A percentile compares a stretch with the other conserved stretches of the same genome.
phyloP scores from a whole-genome alignment of 2,329 filamentous ascomycete genomes.

The Aspergillus sp. region DNA sequence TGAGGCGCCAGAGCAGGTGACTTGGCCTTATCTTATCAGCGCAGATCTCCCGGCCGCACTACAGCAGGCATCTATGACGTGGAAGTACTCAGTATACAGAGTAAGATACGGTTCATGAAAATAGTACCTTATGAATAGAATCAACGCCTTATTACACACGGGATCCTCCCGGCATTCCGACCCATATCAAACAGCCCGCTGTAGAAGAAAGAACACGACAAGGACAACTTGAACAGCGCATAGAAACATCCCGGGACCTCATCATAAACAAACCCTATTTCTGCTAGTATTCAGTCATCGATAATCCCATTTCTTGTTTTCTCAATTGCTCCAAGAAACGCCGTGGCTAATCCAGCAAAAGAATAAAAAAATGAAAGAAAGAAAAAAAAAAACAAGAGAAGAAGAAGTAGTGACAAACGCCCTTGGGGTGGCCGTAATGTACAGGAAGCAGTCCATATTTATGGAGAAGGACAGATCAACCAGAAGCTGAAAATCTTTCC shows the following conservation, averaged over 20 bases:
- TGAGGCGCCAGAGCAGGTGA: background rate
- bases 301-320: background rate
- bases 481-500: conserved; percentile 11
- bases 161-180: too few relatives aligned
- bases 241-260: too few relatives aligned
- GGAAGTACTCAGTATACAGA: too few relatives aligned
- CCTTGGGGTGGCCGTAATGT: conserved; percentile 12
- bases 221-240: conserved; percentile 6
- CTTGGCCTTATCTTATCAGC: too few relatives aligned
- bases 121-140: too few relatives aligned
- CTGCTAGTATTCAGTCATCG: background rate
- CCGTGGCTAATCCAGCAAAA: conserved; percentile 11
- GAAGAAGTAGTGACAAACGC: conserved; percentile 3
- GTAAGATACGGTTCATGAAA: too few relatives aligned
- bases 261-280: background rate
- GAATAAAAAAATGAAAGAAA: conserved; percentile 1
- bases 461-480: conserved; percentile 14
- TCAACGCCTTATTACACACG: too few relatives aligned
- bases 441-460: conserved; percentile 18
- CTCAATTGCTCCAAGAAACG: conserved; percentile 8
- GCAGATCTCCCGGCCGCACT: too few relatives aligned
- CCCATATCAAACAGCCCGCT: too few relatives aligned
- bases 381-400: conserved; percentile 3
- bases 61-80: too few relatives aligned
- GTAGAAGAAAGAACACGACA: conserved; percentile 6